These are phyloP conservation scores for Plasmopara muralis DNA, from an alignment of 352 stramenopile species.

Conservation along the genomic window DNA sequence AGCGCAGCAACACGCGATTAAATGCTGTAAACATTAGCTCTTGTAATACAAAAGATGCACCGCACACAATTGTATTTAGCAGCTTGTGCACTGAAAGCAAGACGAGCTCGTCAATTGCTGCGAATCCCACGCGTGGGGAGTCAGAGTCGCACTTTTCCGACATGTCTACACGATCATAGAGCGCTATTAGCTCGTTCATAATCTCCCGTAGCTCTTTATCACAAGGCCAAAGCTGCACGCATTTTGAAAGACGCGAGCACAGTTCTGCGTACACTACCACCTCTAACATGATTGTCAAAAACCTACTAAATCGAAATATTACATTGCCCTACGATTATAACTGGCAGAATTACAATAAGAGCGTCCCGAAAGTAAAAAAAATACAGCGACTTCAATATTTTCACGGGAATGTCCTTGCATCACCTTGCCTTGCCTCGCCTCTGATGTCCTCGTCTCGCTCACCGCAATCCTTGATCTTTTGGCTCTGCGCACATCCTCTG, in stretches of 20 bases:
- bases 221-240: conserved; percentile 33
- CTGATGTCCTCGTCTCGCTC: no score
- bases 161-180: conserved; percentile 25
- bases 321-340: no score
- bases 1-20: conserved; percentile 26
- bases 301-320: no score
- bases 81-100: conserved; percentile 60
- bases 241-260: conserved; percentile 57
- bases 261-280: conserved; percentile 48
- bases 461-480: no score
- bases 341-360: no score
- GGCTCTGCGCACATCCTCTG: no score
- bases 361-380: no score
- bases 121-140: conserved; percentile 9
- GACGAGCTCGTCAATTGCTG: conserved; percentile 59
- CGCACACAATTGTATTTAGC: conserved; percentile 26
- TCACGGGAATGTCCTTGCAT: no score
- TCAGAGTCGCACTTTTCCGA: conserved; percentile 3
- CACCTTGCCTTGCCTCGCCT: no score
- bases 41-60: conserved; percentile 13
- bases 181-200: conserved; percentile 22
- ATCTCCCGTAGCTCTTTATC: conserved; percentile 17
- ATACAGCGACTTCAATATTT: no score
- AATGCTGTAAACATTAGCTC: conserved; percentile 24
- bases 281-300: conserved; percentile 19